Percentiles rank a stretch among this genome's conserved stretches.
These are phyloP conservation scores for Gelatoporia subvermispora DNA, from an alignment of 768 basidiomycete species.

Conservation along the genomic window DNA sequence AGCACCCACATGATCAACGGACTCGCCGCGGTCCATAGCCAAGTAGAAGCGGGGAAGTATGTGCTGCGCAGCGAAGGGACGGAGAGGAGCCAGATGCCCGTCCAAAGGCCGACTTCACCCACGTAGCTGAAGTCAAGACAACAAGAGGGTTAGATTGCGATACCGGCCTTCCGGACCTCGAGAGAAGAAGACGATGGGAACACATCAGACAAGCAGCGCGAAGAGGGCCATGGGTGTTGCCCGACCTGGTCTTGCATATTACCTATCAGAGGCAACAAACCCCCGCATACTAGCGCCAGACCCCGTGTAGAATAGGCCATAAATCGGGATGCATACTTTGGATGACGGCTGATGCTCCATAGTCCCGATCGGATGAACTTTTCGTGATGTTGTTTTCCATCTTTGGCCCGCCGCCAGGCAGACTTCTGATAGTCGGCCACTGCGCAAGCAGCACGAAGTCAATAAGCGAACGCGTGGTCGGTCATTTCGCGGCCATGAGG, in stretches of 20 bases:
- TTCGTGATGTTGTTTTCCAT: constrained; percentile 62
- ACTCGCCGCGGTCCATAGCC: constrained; percentile 46
- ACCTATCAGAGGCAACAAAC: no score
- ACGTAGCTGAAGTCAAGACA: constrained; percentile 47
- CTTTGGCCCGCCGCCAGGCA: constrained; percentile 53
- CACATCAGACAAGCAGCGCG: no score
- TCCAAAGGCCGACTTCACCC: constrained; percentile 68
- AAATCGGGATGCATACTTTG: constrained; percentile 47
- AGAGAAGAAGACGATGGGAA: no score
- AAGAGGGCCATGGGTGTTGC: no score
- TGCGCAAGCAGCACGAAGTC: constrained; percentile 1
- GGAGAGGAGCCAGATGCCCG: constrained; percentile 58
- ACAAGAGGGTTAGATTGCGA: background rate
- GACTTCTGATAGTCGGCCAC: constrained; percentile 64
- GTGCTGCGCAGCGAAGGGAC: constrained; percentile 41
- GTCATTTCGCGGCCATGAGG: background rate
- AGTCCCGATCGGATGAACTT: constrained; percentile 64
- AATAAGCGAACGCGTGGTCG: background rate
- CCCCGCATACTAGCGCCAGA: background rate
- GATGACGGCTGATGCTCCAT: constrained; percentile 66
- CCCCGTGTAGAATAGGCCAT: background rate
- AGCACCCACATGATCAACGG: constrained; percentile 63
- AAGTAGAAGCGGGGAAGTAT: constrained; percentile 39
- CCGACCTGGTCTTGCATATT: no score
- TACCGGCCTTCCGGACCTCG: no score